Evolutionary conservation across 108 stramenopile species (phyloP).

Genomic region (Cyclotella sp.): DNA sequence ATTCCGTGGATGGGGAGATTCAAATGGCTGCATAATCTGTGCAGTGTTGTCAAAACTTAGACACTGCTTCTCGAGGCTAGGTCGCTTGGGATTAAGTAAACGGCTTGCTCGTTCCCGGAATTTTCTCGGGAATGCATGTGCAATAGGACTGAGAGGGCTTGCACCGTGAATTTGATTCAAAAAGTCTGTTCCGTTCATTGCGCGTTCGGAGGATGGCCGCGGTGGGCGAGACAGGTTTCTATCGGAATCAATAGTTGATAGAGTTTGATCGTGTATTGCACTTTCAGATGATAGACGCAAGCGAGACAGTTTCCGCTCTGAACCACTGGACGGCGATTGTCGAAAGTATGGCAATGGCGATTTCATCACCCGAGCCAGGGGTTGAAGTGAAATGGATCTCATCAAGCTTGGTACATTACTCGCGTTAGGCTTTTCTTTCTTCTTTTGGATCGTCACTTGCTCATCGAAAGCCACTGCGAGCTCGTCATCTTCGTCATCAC

Average conservation of each 20-base stretch:
- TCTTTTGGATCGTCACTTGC: constrained; percentile 14
- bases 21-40: constrained; percentile 24
- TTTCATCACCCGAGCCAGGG: constrained; percentile 31
- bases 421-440: constrained; percentile 12
- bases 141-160: constrained; percentile 30
- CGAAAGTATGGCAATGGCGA: constrained; percentile 17
- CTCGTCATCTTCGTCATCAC: constrained; percentile 26
- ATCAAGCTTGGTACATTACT: constrained; percentile 31
- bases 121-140: constrained; percentile 12
- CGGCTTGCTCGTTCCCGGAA: constrained; percentile 26
- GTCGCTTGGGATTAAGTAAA: constrained; percentile 27
- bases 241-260: background rate
- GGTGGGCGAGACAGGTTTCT: constrained; percentile 11
- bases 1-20: constrained; percentile 52
- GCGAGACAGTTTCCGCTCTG: background rate
- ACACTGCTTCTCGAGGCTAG: constrained; percentile 18
- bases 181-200: constrained; percentile 39
- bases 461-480: constrained; percentile 29
- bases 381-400: constrained; percentile 42
- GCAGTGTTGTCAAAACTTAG: constrained; percentile 27
- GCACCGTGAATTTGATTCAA: constrained; percentile 40
- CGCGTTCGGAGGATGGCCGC: constrained; percentile 46
- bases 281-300: too few relatives aligned
- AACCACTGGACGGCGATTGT: background rate
- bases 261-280: too few relatives aligned